Evolutionary conservation across 306 rosid species (phyloP), one percentile per base, ranked within the genome.

Genomic region (Acacia confusa): DNA sequence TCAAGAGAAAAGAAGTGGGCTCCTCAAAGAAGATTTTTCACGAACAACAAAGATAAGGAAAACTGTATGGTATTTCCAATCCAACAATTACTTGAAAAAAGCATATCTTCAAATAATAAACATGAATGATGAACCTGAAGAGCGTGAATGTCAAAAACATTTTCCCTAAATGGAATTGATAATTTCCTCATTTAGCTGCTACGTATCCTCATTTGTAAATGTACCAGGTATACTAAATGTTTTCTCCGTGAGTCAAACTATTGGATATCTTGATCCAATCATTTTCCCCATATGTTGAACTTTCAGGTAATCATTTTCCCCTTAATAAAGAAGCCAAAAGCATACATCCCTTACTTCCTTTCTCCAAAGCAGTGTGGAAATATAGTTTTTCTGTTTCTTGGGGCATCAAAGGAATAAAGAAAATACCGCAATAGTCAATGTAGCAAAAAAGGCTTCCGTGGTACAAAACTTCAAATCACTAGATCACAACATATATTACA

Each of bases 61-160:
- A 55, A 32, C 52, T 43, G 28, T 25, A 75, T 73, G 47, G 53
- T 19, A 77, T 20, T 44, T 55, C 45, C 19, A 43, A 72, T 64
- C 36, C 65, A 69, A 61, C 3, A 69, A 81, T 24, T 63, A 87
- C 28, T 48, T 48, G 69, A 36, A 72, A 74, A 81, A 86, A 40
- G 60, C 67, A 80, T 68, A 64, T 79, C 80, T 72, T 55, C 65
- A 58, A 63, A 79, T 45, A 55, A 52, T 60, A 83, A 75, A 81
- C 57, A 43, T 40, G 61, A 55, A 55, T 55, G 13, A 55, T 55
- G 66, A 78, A 92, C 99, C 99, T 95, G 99, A 90, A 95, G 88
- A 43, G 99, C 99, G 82, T 95, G 99, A 82, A 95, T 95, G 75
- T 95, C 99, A 84, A 90, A 95, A 63, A n/a, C n/a, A n/a, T n/a